phyloP scores from a whole-genome alignment of 2,329 filamentous ascomycete genomes.

The Claviceps spartinae region DNA sequence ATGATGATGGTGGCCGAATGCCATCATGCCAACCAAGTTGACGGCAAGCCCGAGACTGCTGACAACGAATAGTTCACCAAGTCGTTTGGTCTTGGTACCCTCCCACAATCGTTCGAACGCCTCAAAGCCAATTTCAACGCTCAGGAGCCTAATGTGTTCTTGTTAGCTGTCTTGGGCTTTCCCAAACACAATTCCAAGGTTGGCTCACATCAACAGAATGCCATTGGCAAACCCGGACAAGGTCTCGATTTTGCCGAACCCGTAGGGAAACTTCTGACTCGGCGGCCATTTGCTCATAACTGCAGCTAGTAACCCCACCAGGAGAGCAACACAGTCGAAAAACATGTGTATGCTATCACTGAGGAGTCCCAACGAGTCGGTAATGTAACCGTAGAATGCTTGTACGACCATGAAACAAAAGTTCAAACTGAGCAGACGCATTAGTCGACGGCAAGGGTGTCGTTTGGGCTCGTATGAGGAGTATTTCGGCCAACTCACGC shows the following conservation, averaged over 20 bases:
- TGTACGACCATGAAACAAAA: conserved; percentile 92
- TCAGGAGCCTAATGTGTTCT: conserved; percentile 54
- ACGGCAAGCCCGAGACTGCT: conserved; percentile 77
- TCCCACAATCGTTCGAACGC: conserved; percentile 78
- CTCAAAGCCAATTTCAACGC: conserved; percentile 90
- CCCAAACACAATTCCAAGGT: background rate
- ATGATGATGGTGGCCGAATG: conserved; percentile 57
- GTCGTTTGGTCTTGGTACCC: conserved; percentile 67
- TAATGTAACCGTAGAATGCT: conserved; percentile 84
- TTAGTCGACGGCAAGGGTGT: background rate
- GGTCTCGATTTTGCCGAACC: conserved; percentile 93
- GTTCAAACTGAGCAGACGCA: conserved; percentile 52
- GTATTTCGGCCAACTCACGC: conserved; percentile 37
- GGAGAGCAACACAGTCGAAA: conserved; percentile 87
- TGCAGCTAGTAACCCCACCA: conserved; percentile 79
- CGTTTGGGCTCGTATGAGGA: too few species aligned
- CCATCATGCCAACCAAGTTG: conserved; percentile 82
- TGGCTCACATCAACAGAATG: conserved; percentile 70
- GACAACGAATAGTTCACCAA: conserved; percentile 79
- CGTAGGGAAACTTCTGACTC: conserved; percentile 79
- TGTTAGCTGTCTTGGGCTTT: background rate
- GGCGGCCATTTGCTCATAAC: conserved; percentile 96
- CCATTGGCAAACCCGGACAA: conserved; percentile 94
- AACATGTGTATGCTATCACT: conserved; percentile 99
- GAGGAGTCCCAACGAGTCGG: conserved; percentile 84